phyloP scores from a whole-genome alignment of 2,329 filamentous ascomycete species.

The Botrytis porri region DNA sequence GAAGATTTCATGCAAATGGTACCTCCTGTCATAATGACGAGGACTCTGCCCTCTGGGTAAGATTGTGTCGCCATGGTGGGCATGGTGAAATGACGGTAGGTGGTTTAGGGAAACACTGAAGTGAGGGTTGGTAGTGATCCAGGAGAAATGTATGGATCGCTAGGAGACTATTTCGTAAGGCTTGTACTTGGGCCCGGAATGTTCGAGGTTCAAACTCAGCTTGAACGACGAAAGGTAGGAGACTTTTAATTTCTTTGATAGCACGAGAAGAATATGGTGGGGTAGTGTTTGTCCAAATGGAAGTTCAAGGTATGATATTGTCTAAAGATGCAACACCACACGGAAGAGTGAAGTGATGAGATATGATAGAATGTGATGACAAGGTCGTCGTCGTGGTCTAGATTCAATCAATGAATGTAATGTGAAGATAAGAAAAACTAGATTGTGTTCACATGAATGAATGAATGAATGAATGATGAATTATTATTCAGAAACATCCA shows the following conservation, averaged over 20 bases:
- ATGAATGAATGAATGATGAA: neutral
- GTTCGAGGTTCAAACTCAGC: neutral
- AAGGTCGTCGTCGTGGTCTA: neutral
- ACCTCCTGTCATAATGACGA: constrained; percentile 65
- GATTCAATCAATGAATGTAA: neutral
- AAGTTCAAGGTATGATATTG: no score
- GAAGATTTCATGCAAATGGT: constrained; percentile 70
- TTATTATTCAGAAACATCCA: constrained; percentile 4
- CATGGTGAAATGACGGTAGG: neutral
- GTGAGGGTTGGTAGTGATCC: neutral
- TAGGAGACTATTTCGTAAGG: neutral
- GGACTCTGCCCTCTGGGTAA: constrained; percentile 56
- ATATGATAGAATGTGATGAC: neutral
- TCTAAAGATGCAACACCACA: neutral
- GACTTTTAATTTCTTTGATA: neutral
- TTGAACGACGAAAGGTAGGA: neutral
- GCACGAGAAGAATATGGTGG: neutral
- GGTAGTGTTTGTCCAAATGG: no score
- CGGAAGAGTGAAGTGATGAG: neutral
- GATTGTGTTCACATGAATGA: constrained; percentile 5
- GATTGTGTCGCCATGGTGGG: constrained; percentile 20
- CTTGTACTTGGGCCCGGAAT: neutral
- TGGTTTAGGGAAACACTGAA: neutral
- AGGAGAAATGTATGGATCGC: constrained; percentile 12
- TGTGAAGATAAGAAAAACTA: neutral